These are phyloP conservation scores for Auricularia sp. DNA, from an alignment of 768 basidiomycete species.

Conservation along the genomic window DNA sequence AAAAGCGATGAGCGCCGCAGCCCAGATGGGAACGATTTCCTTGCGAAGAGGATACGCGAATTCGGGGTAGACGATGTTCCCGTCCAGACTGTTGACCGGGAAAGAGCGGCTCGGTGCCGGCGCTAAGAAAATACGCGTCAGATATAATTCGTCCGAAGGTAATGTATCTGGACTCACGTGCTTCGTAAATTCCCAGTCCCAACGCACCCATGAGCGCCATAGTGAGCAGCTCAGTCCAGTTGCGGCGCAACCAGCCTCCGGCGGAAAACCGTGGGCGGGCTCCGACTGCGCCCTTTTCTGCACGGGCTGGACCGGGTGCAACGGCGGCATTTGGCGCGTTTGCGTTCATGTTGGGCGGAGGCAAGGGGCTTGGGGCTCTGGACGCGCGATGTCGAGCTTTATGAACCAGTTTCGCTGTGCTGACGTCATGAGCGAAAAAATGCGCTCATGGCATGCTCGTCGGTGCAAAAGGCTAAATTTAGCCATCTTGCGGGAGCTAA, in stretches of 20 bases:
- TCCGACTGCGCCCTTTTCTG: neutral
- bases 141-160: neutral
- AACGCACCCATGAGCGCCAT: slow-evolving; percentile 49
- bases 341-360: no score
- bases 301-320: neutral
- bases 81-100: slow-evolving; percentile 34
- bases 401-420: no score
- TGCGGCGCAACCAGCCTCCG: slow-evolving; percentile 33
- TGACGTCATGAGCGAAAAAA: no score
- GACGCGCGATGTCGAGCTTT: no score
- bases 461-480: no score
- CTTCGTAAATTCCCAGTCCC: slow-evolving; percentile 44
- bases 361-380: no score
- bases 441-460: no score
- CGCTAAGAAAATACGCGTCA: slow-evolving; percentile 14
- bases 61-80: slow-evolving; percentile 42
- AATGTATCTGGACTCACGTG: slow-evolving; percentile 20
- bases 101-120: slow-evolving; percentile 37
- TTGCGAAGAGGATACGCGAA: slow-evolving; percentile 40
- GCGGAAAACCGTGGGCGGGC: slow-evolving; percentile 20
- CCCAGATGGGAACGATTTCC: slow-evolving; percentile 45
- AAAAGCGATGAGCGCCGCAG: slow-evolving; percentile 42
- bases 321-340: neutral
- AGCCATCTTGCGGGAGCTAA: no score
- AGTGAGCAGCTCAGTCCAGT: slow-evolving; percentile 42